Evolutionary conservation across 768 basidiomycete genomes (phyloP).

Genomic region (Mrakia frigida): DNA sequence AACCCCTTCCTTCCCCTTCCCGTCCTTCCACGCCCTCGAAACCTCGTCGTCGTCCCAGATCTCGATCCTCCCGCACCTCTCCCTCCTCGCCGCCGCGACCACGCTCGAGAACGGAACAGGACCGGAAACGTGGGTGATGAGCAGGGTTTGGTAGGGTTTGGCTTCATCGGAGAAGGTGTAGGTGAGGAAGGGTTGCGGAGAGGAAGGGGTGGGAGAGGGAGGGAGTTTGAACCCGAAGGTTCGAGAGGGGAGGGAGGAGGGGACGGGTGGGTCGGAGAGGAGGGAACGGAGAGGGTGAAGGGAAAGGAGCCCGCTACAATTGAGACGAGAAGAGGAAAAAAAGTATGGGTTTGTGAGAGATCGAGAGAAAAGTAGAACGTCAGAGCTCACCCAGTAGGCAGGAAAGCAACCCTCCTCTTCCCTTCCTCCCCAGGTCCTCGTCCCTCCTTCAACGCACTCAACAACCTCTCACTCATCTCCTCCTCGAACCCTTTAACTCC

Average conservation of each 20-base stretch:
- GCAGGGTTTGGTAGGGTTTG: conserved; percentile 9
- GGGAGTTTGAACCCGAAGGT: conserved; percentile 1
- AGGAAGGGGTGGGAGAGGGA: not conserved
- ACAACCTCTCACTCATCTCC: not conserved
- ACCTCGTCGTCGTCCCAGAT: conserved; percentile 22
- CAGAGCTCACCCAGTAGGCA: not conserved
- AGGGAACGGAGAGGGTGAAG: conserved; percentile 11
- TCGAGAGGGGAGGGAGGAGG: not conserved
- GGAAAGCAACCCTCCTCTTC: not conserved
- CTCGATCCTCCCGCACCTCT: conserved; percentile 12
- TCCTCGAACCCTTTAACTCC: conserved; percentile 1
- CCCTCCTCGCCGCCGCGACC: not conserved
- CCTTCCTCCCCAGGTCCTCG: not conserved
- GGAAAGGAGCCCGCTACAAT: not conserved
- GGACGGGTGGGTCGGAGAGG: conserved; percentile 3
- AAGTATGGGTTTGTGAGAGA: not conserved
- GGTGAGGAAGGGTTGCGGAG: not conserved
- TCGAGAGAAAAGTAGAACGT: not conserved
- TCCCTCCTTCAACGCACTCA: not conserved
- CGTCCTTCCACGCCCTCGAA: not conserved
- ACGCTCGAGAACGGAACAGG: not conserved
- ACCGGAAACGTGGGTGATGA: conserved; percentile 1
- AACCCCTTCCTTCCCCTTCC: not conserved
- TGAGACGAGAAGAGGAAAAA: not conserved
- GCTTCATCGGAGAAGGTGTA: not conserved